Evolutionary conservation across 192 early-diverging fungal species (phyloP).

Genomic region (Coemansia sp.): DNA sequence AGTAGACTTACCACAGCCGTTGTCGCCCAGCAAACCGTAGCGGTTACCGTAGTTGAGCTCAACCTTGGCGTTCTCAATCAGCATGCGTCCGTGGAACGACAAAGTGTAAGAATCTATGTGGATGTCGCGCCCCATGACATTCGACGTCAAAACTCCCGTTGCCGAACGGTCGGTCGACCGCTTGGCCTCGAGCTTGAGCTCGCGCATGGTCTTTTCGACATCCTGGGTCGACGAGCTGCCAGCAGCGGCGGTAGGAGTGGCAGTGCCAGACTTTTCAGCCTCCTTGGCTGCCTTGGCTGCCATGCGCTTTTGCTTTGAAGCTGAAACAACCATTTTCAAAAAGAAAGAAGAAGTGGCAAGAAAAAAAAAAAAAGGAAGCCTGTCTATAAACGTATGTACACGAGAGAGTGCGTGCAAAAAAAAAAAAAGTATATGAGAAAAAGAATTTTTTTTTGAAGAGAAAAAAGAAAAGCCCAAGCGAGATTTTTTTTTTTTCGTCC

Average conservation of each 20-base stretch:
- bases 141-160: conserved; percentile 90
- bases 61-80: conserved; percentile 91
- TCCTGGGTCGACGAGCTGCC: conserved; percentile 27
- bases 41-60: conserved; percentile 99
- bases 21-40: conserved; percentile 93
- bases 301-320: conserved; percentile 81
- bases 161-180: conserved; percentile 73
- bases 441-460: neutral
- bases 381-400: neutral
- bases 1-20: conserved; percentile 96
- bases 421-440: conserved; percentile 6
- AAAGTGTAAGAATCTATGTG: conserved; percentile 96
- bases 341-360: neutral
- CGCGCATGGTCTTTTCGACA: conserved; percentile 53
- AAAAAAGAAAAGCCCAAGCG: neutral
- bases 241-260: conserved; percentile 20
- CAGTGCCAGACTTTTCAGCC: conserved; percentile 32
- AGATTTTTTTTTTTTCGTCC: neutral
- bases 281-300: conserved; percentile 73
- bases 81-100: conserved; percentile 90
- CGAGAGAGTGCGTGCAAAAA: neutral
- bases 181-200: conserved; percentile 65
- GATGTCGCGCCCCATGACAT: conserved; percentile 90
- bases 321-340: conserved; percentile 56
- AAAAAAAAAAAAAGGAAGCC: neutral